These are phyloP conservation scores for Colletotrichum incanum DNA, from an alignment of 2,329 filamentous ascomycete genomes.

Conservation along the genomic window DNA sequence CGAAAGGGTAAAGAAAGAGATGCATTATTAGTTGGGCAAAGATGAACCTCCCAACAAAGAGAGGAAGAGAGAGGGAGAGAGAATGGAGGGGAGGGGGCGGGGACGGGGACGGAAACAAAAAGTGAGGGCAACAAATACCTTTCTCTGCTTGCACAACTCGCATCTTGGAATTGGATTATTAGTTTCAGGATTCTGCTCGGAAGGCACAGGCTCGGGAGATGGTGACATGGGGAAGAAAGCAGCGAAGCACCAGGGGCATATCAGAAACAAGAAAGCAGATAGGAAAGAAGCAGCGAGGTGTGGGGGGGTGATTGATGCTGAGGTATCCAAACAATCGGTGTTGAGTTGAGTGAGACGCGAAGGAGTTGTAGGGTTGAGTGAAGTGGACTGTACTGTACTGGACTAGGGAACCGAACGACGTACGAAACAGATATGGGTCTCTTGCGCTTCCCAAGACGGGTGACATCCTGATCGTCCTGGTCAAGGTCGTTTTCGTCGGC, in stretches of 20 bases:
- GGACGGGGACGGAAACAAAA: background rate
- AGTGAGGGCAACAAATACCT: constrained; percentile 65
- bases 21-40: background rate
- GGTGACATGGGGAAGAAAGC: constrained; percentile 38
- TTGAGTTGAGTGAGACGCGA: constrained; percentile 25
- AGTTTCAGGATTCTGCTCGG: constrained; percentile 51
- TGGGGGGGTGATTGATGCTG: constrained; percentile 3
- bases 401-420: constrained; percentile 48
- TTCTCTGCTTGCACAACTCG: constrained; percentile 86
- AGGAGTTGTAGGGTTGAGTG: constrained; percentile 38
- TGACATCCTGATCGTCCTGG: constrained; percentile 60
- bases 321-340: constrained; percentile 16
- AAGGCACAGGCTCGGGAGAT: constrained; percentile 42
- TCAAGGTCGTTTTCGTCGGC: constrained; percentile 61
- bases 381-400: constrained; percentile 15
- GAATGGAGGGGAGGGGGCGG: background rate
- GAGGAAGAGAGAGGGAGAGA: background rate
- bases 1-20: background rate
- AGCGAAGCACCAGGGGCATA: constrained; percentile 21
- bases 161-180: constrained; percentile 67
- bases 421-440: constrained; percentile 75
- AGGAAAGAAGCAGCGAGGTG: constrained; percentile 27
- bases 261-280: constrained; percentile 15
- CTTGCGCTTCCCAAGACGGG: constrained; percentile 70
- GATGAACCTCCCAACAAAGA: too few relatives aligned